These are phyloP conservation scores for Blastomyces percursus DNA, from an alignment of 2,329 filamentous ascomycete genomes.

Conservation along the genomic window DNA sequence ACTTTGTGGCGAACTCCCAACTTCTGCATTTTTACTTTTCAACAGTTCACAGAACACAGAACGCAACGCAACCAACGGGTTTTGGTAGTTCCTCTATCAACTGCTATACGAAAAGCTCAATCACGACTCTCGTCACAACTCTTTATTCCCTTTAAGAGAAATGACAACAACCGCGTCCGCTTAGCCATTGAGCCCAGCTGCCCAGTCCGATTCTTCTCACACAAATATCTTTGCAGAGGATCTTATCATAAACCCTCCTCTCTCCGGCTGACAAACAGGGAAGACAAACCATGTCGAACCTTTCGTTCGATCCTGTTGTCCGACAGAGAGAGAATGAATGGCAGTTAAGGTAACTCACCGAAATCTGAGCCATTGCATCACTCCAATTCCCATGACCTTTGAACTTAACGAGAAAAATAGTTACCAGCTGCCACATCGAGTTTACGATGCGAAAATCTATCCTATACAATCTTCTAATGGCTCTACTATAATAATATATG, in stretches of 20 bases:
- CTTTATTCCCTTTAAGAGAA: not conserved
- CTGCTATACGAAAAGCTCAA: not conserved
- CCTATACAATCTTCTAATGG: constrained; percentile 49
- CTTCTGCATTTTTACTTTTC: not conserved
- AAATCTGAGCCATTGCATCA: not conserved
- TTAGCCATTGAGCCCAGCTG: not conserved
- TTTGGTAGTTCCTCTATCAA: not conserved
- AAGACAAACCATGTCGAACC: constrained; percentile 23
- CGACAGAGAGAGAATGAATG: constrained; percentile 30
- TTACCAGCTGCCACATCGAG: constrained; percentile 50
- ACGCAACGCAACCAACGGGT: not conserved
- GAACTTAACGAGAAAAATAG: constrained; percentile 26
- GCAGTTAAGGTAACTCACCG: constrained; percentile 30
- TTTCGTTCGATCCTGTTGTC: constrained; percentile 29
- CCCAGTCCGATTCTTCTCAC: not conserved
- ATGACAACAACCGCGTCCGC: not conserved
- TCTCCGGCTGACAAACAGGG: constrained; percentile 1
- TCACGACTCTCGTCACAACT: not conserved
- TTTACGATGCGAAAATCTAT: constrained; percentile 47
- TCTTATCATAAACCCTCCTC: not conserved
- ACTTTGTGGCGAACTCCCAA: not conserved
- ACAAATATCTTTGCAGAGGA: not conserved
- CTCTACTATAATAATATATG: constrained; percentile 51
- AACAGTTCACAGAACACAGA: not conserved
- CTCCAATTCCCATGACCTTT: not conserved